A percentile compares a stretch with the other conserved stretches of the same genome.
Conservation (phyloP, 495 filamentous ascomycete species). For the Bathelium albidoporum region DNA sequence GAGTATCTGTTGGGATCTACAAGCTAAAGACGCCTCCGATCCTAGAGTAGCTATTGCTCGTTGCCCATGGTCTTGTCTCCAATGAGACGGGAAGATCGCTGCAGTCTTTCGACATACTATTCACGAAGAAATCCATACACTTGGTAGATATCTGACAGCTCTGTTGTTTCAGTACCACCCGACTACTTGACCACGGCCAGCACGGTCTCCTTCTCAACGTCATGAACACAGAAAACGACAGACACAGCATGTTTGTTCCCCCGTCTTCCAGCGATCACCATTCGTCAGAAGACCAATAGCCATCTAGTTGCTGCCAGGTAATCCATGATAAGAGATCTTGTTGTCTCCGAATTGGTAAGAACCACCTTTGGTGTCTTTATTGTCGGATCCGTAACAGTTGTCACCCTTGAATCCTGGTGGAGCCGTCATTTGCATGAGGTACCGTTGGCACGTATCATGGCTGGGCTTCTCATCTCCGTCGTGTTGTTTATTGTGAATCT, state of each 20-base stretch:
- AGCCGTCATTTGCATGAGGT: neutral
- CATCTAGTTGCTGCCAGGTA: neutral
- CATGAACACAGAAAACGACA: neutral
- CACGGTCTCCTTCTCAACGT: no score
- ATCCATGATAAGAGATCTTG: neutral
- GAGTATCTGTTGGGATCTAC: no score
- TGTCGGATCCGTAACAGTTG: neutral
- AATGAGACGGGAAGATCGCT: no score
- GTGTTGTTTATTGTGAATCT: neutral
- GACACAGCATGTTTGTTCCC: neutral
- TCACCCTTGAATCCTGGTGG: neutral
- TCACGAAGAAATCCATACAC: neutral
- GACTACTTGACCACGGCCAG: neutral
- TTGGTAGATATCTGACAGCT: neutral
- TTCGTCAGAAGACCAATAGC: no score
- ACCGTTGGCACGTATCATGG: neutral
- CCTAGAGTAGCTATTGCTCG: no score
- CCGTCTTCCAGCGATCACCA: neutral
- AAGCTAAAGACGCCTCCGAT: no score
- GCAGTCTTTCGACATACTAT: neutral
- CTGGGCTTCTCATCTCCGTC: neutral
- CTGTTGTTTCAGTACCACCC: no score
- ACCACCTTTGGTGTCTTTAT: neutral
- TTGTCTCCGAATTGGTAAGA: neutral
- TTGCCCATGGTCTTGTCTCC: no score